Conservation (phyloP, 2,329 filamentous ascomycete genomes). For the Cladorrhinum sp. region DNA sequence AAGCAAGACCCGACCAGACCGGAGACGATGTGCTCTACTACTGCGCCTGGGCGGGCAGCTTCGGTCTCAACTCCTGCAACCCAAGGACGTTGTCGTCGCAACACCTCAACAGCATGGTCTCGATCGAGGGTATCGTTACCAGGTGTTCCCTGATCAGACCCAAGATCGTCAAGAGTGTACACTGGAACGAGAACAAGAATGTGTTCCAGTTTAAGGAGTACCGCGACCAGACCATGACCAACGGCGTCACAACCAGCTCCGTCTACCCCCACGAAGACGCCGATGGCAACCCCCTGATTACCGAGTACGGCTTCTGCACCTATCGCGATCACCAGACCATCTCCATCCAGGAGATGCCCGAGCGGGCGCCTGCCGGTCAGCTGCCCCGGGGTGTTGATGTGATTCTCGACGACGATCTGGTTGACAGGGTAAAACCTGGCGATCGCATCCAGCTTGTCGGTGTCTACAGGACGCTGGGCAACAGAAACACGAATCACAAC, state of each 20-base stretch:
- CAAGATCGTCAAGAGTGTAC: conserved; percentile 97
- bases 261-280: conserved; percentile 95
- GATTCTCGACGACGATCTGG: conserved; percentile 92
- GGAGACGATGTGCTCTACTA: conserved; percentile 84
- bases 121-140: conserved; percentile 94
- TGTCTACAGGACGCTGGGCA: conserved; percentile 89
- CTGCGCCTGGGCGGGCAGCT: conserved; percentile 94
- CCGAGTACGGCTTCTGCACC: conserved; percentile 93
- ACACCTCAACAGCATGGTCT: conserved; percentile 95
- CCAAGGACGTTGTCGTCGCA: conserved; percentile 85
- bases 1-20: conserved; percentile 71
- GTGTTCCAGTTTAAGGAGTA: conserved; percentile 90
- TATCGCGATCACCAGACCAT: conserved; percentile 97
- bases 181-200: conserved; percentile 85
- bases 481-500: conserved; percentile 84
- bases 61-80: conserved; percentile 92
- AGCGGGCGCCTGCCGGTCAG: conserved; percentile 91
- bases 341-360: conserved; percentile 98
- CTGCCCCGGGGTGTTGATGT: conserved; percentile 94
- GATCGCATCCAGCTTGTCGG: conserved; percentile 97
- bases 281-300: conserved; percentile 85
- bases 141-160: conserved; percentile 92
- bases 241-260: conserved; percentile 80
- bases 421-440: conserved; percentile 91
- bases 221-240: conserved; percentile 95